Conservation (phyloP, 2,329 filamentous ascomycete species). For the Colletotrichum sp. region DNA sequence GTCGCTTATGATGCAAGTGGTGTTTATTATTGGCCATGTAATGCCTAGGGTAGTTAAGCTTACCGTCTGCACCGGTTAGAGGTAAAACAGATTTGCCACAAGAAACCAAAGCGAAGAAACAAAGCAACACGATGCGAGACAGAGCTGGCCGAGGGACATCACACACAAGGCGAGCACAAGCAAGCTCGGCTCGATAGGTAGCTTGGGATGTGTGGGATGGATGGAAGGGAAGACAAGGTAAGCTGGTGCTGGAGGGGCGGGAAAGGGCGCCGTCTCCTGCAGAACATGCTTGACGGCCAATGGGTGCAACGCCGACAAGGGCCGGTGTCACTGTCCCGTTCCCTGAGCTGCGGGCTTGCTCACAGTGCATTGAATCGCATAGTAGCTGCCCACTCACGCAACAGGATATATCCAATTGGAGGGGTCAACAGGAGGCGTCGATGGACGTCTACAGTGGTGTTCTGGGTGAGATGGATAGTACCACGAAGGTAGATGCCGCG, state of each 20-base stretch:
- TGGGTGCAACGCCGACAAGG: conserved; percentile 9
- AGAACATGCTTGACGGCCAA: conserved; percentile 14
- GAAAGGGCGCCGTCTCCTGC: conserved; percentile 17
- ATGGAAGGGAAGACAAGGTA: not conserved
- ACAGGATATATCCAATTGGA: not conserved
- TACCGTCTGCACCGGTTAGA: not conserved
- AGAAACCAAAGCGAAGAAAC: not conserved
- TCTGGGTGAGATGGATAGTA: not conserved
- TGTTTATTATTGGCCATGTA: not conserved
- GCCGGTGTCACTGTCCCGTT: not conserved
- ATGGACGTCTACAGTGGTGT: not conserved
- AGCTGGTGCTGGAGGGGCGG: conserved; percentile 16
- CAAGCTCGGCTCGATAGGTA: not conserved
- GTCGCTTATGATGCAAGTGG: not conserved
- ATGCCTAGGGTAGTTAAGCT: not conserved
- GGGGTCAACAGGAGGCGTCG: not conserved
- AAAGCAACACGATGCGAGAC: not conserved
- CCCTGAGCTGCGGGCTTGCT: not conserved
- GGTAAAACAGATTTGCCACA: not conserved
- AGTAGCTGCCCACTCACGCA: conserved; percentile 1
- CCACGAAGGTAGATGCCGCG: not conserved
- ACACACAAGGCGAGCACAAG: not conserved
- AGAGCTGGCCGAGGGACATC: not conserved
- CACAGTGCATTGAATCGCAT: conserved; percentile 20
- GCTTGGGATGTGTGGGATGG: not conserved